Evolutionary conservation across 2,329 filamentous ascomycete species (phyloP).

Genomic region (Rachicladosporium sp.): DNA sequence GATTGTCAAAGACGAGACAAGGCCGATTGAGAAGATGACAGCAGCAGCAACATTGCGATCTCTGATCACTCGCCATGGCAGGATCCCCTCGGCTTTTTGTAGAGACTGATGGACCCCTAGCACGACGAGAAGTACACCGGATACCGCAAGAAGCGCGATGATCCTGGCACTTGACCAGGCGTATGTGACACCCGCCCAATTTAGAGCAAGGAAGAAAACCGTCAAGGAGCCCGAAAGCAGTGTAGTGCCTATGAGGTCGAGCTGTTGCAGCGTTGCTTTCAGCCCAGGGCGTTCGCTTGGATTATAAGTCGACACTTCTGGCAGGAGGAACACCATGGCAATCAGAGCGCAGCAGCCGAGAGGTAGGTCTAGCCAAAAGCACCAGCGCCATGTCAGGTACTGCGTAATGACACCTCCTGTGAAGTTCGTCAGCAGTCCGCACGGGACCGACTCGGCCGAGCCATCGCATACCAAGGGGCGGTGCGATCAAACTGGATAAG

Average conservation of each 20-base stretch:
- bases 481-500: no score
- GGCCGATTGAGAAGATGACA: constrained; percentile 9
- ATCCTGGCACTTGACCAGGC: constrained; percentile 22
- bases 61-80: constrained; percentile 24
- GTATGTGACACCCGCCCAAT: constrained; percentile 27
- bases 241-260: constrained; percentile 24
- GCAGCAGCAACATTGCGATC: constrained; percentile 15
- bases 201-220: constrained; percentile 18
- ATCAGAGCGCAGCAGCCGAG: no score
- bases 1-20: constrained; percentile 9
- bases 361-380: no score
- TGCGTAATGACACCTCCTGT: no score
- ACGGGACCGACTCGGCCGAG: no score
- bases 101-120: constrained; percentile 23
- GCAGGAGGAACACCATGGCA: no score
- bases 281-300: no score
- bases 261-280: constrained; percentile 16
- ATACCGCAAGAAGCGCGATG: constrained; percentile 23
- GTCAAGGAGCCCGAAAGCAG: constrained; percentile 24
- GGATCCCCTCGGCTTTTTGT: constrained; percentile 19
- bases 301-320: no score
- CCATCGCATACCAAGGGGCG: no score
- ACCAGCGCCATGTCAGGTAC: no score
- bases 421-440: no score
- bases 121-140: constrained; percentile 19